Evolutionary conservation across 129 eudicot species (phyloP).

Genomic region (Cynara cardunculus): DNA sequence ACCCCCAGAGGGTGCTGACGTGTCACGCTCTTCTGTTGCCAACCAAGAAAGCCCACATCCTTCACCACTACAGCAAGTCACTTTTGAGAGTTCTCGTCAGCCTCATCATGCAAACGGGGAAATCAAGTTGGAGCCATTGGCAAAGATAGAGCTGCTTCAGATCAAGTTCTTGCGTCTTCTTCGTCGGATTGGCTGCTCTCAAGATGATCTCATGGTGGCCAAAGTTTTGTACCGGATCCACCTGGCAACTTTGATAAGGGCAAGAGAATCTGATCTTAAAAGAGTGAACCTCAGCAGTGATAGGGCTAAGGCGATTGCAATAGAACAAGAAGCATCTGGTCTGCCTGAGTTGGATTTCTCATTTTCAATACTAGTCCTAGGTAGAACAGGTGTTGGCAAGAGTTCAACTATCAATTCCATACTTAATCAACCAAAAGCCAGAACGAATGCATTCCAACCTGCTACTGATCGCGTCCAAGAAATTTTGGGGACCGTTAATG

Average conservation of each 20-base stretch:
- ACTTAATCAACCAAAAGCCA: constrained; percentile 65
- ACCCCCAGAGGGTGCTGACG: constrained; percentile 35
- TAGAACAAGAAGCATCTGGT: constrained; percentile 61
- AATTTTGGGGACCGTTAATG: constrained; percentile 57
- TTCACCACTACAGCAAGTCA: constrained; percentile 32
- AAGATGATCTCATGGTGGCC: constrained; percentile 71
- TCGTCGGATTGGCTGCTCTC: constrained; percentile 56
- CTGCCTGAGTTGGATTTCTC: constrained; percentile 66
- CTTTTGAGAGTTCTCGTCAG: constrained; percentile 38
- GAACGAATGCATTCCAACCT: constrained; percentile 77
- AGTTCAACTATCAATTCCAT: constrained; percentile 95
- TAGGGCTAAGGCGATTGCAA: constrained; percentile 65
- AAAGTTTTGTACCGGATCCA: constrained; percentile 89
- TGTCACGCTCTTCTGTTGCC: constrained; percentile 38
- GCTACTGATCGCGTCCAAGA: constrained; percentile 70
- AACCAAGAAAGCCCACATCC: constrained; percentile 37
- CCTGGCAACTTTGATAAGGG: constrained; percentile 78
- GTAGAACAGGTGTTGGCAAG: constrained; percentile 91
- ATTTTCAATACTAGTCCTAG: constrained; percentile 68
- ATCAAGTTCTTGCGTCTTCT: constrained; percentile 77
- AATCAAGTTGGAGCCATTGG: constrained; percentile 59
- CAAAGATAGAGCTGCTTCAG: constrained; percentile 67
- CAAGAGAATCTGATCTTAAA: constrained; percentile 83
- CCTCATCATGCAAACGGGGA: constrained; percentile 25
- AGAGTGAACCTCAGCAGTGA: constrained; percentile 55